Evolutionary conservation across 148 eudicot genomes (phyloP).

Genomic region (Agrostemma githago): DNA sequence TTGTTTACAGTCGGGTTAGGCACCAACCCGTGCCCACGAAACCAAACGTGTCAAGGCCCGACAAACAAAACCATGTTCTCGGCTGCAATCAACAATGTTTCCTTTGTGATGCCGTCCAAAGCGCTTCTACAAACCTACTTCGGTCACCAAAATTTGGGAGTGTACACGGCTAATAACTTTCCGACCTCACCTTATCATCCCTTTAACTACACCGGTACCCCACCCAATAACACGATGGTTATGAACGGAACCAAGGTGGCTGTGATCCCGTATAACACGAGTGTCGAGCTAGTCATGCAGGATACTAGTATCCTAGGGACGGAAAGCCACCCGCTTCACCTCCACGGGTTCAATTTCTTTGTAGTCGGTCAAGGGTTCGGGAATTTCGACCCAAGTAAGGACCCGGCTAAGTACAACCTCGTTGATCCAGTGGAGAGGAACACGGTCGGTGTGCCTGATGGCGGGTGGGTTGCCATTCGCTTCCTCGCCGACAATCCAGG

Average conservation of each 20-base stretch:
- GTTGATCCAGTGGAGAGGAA: slow-evolving; percentile 62
- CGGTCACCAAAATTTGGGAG: slow-evolving; percentile 32
- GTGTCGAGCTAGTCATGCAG: slow-evolving; percentile 58
- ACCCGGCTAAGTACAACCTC: slow-evolving; percentile 47
- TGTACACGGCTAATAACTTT: slow-evolving; percentile 40
- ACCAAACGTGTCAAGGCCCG: slow-evolving; percentile 58
- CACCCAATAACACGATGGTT: slow-evolving; percentile 47
- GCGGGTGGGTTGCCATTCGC: slow-evolving; percentile 71
- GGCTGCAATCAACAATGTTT: slow-evolving; percentile 54
- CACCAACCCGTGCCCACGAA: slow-evolving; percentile 43
- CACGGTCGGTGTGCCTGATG: slow-evolving; percentile 58
- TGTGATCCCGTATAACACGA: slow-evolving; percentile 49
- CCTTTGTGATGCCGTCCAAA: slow-evolving; percentile 49
- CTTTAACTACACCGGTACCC: slow-evolving; percentile 59
- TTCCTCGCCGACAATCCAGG: slow-evolving; percentile 72
- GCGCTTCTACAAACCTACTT: slow-evolving; percentile 57
- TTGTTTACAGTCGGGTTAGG: slow-evolving; percentile 64
- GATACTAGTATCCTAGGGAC: slow-evolving; percentile 58
- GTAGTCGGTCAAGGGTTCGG: slow-evolving; percentile 69
- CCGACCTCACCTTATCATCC: slow-evolving; percentile 36
- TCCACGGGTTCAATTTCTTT: slow-evolving; percentile 65
- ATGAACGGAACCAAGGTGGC: slow-evolving; percentile 47
- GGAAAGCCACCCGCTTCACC: slow-evolving; percentile 61
- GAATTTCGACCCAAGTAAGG: slow-evolving; percentile 47
- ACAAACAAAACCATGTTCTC: slow-evolving; percentile 39